These are phyloP conservation scores for Fusarium stilboides DNA, from an alignment of 2,329 filamentous ascomycete species.

Conservation along the genomic window DNA sequence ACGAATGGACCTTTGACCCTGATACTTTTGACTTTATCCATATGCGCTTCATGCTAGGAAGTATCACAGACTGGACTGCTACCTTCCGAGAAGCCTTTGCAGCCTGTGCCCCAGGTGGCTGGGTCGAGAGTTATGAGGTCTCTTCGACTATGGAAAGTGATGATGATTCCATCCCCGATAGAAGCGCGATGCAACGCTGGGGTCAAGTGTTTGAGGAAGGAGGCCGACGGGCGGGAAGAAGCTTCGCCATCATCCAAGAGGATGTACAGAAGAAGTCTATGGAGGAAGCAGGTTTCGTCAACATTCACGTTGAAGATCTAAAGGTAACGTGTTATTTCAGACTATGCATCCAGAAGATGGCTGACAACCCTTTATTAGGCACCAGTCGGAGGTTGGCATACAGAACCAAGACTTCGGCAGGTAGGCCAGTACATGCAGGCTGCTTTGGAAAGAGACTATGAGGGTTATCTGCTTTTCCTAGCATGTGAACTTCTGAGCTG, in stretches of 20 bases:
- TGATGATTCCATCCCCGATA: constrained; percentile 13
- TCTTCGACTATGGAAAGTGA: constrained; percentile 19
- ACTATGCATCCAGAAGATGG: rapidly evolving
- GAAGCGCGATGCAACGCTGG: constrained; percentile 19
- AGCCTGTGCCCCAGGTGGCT: constrained; percentile 1
- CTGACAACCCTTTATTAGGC: not conserved
- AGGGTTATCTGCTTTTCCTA: constrained; percentile 19
- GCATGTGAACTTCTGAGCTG: constrained; percentile 20
- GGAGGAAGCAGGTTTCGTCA: constrained; percentile 16
- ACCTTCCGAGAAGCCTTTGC: constrained; percentile 7
- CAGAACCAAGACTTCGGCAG: constrained; percentile 3
- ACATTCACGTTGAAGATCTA: constrained; percentile 18
- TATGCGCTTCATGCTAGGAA: constrained; percentile 22
- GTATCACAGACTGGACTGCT: constrained; percentile 17
- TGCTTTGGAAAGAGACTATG: constrained; percentile 22
- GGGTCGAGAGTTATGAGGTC: constrained; percentile 24
- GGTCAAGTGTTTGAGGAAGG: constrained; percentile 20
- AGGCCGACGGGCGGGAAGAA: constrained; percentile 8
- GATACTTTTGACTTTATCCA: constrained; percentile 17
- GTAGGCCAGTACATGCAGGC: constrained; percentile 20
- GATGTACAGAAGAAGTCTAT: constrained; percentile 10
- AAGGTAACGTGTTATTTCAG: not conserved
- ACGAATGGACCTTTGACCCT: constrained; percentile 12
- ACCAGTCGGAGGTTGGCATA: constrained; percentile 14
- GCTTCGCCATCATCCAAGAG: constrained; percentile 12